These are phyloP conservation scores for Epichloe typhina DNA, from an alignment of 2,329 filamentous ascomycete species.

Conservation along the genomic window DNA sequence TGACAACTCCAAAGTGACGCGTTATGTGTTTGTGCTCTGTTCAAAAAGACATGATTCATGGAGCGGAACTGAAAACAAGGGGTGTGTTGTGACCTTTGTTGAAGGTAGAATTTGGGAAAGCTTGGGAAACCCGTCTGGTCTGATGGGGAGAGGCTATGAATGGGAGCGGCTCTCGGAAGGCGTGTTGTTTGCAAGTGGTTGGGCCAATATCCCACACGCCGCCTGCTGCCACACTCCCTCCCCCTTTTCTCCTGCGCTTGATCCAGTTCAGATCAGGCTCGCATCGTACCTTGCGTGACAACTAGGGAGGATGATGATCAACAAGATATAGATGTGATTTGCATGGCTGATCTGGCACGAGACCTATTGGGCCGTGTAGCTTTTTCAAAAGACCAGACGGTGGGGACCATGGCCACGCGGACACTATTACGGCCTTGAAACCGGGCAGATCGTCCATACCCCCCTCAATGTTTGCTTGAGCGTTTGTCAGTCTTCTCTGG, in stretches of 20 bases:
- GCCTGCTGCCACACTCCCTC: not conserved
- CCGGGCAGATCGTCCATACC: not conserved
- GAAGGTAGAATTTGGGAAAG: not conserved
- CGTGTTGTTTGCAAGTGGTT: not conserved
- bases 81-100: not conserved
- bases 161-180: not conserved
- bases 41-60: conserved; percentile 1
- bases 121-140: not conserved
- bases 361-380: not conserved
- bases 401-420: not conserved
- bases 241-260: not conserved
- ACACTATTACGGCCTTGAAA: not conserved
- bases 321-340: not conserved
- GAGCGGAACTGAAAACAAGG: not conserved
- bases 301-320: not conserved
- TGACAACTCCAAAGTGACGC: not conserved
- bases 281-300: not conserved
- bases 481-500: not conserved
- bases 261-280: not conserved
- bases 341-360: not conserved
- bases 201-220: not conserved
- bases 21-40: not conserved
- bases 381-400: not conserved
- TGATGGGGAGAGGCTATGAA: not conserved
- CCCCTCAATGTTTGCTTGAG: not conserved